phyloP scores from a whole-genome alignment of 2,329 filamentous ascomycete genomes.

The Calonectria pteridis region DNA sequence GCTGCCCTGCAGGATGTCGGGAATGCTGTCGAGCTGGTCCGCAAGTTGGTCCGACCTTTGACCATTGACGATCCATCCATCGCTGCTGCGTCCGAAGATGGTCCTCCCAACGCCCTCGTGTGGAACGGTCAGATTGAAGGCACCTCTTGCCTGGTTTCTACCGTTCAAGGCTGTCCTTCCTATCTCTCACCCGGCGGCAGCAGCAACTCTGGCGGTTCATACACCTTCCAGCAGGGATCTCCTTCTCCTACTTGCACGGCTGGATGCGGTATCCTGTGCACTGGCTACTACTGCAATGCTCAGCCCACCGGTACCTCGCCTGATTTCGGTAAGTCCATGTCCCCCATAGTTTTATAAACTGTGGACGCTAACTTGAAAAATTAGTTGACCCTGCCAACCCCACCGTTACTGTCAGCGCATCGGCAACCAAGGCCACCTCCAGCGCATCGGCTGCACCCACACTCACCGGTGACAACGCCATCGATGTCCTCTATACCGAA shows the following conservation, averaged over 20 bases:
- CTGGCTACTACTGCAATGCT: conserved; percentile 1
- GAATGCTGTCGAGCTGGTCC: neutral
- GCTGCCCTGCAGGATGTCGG: neutral
- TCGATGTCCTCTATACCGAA: neutral
- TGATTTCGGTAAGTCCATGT: neutral
- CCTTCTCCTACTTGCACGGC: neutral
- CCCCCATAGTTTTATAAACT: too few species aligned
- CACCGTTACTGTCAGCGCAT: neutral
- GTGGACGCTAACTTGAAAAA: neutral
- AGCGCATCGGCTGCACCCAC: neutral
- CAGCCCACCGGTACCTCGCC: neutral
- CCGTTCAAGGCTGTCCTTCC: neutral
- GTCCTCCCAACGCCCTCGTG: neutral
- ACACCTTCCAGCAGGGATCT: neutral
- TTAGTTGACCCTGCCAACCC: neutral
- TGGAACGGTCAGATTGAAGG: neutral
- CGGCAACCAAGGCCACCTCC: neutral
- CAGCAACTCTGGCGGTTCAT: neutral
- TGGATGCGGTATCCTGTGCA: neutral
- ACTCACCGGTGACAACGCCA: neutral
- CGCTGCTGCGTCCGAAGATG: neutral
- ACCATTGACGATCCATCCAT: neutral
- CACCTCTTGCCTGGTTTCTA: neutral
- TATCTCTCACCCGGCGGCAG: neutral
- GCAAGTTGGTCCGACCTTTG: neutral